Base-by-base conservation (phyloP, 805 yeast genomes). In the Metschnikowia gelsemii region DNA sequence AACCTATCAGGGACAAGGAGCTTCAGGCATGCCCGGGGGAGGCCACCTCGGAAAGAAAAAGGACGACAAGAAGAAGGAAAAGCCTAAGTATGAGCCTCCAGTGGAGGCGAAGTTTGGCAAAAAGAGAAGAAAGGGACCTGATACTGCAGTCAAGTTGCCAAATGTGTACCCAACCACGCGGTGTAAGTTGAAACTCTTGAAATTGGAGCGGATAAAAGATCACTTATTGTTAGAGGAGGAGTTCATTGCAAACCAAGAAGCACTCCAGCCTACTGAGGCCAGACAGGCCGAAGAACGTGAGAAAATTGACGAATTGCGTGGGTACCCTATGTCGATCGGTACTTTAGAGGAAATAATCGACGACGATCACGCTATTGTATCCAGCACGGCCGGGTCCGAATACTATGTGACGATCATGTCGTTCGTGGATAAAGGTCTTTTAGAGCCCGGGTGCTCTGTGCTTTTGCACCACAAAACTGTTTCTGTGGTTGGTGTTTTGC, bases 1-100 rank as follows among this genome's bases (percentile, higher is more conserved):
- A 47, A 50, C 50, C 5, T 8, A n/a, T 5, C 2, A 24, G 81
- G 81, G 82, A 55, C 80, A 76, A 70, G 74, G 72, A 40, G 74
- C 80, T 41, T 73, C 79, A 19, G 78, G 77, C 45, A 65, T 75
- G 73, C 72, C 72, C 52, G 79, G 78, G 49, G 71, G 70, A 53
- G 77, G 75, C 59, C 60, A 61, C 50, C 55, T 58, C 52, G 59
- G 62, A 38, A 64, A 62, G 53, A 72, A 72, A 62, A 79, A 79
- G 63, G 81, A 78, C 55, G 80, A 76, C 49, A 69, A 62, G 62
- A 82, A 82, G 69, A 80, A 82, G 52, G 87, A 86, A 57, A 90
- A 91, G 68, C 98, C 97, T 58, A 91, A 90, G 73, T 93, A 91
- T 66, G 99, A 93, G 67, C 98, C 99, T 25, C 99, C 99, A 12